Base-by-base conservation (phyloP, 1,284 basidiomycete genomes). In the Gastroboletus turbinatus region DNA sequence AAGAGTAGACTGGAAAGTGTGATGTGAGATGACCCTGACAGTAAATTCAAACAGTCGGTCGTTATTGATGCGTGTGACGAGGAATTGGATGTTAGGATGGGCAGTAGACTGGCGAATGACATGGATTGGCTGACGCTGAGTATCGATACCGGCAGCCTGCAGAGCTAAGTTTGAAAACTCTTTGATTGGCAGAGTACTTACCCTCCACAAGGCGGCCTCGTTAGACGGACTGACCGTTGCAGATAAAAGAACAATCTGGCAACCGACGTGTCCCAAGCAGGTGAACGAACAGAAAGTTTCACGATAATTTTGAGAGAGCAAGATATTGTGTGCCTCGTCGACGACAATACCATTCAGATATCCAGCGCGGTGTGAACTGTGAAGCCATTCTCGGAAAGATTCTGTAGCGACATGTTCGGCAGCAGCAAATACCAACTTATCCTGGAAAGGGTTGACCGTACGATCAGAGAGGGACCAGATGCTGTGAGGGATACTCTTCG, bases 71-170 rank as follows among this genome's bases (percentile, higher is more conserved):
- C 7, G 7, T 35, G 33, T 35, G 16, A 35, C 16, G 2, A 36
- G 17, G 35, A 36, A 36, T 36, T 17, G 35, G 9, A 36, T 36
- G 8, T 36, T 16, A 0, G 17, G 35, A 10, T 8, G 8, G 8
- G 6, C 0, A 1, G 35, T 36, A 17, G 17, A 0, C 7, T n/a
- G 0, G 1, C 7, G 8, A n/a, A 36, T 10, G 4, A 36, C 16
- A 5, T 36, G 35, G 17, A 36, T n/a, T 1, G 17, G 35, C 6
- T 36, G 35, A n/a, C 4, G 7, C 9, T n/a, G 17, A 8, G 35
- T n/a, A n/a, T n/a, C n/a, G n/a, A n/a, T n/a, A n/a, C n/a, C n/a
- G n/a, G n/a, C n/a, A n/a, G n/a, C n/a, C n/a, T n/a, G n/a, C n/a
- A n/a, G n/a, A n/a, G n/a, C n/a, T n/a, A n/a, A n/a, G n/a, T n/a